Conservation (phyloP, 2,329 filamentous ascomycete species). For the Cucurbitaria berberidis region DNA sequence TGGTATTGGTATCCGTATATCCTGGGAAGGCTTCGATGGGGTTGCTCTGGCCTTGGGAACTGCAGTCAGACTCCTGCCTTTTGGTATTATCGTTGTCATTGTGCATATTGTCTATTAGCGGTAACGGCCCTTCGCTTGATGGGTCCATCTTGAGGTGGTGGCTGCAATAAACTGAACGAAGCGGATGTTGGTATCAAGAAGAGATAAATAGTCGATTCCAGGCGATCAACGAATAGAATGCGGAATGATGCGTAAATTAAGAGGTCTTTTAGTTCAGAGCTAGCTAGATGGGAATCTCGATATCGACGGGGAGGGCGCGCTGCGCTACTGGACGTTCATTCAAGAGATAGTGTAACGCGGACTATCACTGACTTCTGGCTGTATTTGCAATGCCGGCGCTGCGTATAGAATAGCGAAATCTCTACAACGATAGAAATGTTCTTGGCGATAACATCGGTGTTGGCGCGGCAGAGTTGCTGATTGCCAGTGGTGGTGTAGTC, state of each 20-base stretch:
- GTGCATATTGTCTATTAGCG: not conserved
- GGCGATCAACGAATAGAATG: not conserved
- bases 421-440: not conserved
- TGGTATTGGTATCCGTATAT: not conserved
- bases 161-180: not conserved
- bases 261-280: not conserved
- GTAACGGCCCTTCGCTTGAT: not conserved
- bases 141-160: not conserved
- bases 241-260: not conserved
- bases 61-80: not conserved
- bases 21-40: not conserved
- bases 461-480: not conserved
- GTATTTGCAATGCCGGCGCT: too few relatives aligned
- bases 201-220: not conserved
- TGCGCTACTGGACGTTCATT: too few relatives aligned
- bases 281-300: too few relatives aligned
- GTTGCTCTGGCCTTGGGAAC: not conserved
- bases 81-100: not conserved
- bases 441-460: not conserved
- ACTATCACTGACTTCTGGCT: too few relatives aligned
- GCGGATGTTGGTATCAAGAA: too few relatives aligned
- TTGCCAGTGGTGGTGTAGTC: not conserved
- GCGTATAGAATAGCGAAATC: not conserved
- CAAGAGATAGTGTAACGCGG: too few relatives aligned
- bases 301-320: too few relatives aligned